Conservation (phyloP, 495 filamentous ascomycete species). For the Massariosphaeria phaeospora region DNA sequence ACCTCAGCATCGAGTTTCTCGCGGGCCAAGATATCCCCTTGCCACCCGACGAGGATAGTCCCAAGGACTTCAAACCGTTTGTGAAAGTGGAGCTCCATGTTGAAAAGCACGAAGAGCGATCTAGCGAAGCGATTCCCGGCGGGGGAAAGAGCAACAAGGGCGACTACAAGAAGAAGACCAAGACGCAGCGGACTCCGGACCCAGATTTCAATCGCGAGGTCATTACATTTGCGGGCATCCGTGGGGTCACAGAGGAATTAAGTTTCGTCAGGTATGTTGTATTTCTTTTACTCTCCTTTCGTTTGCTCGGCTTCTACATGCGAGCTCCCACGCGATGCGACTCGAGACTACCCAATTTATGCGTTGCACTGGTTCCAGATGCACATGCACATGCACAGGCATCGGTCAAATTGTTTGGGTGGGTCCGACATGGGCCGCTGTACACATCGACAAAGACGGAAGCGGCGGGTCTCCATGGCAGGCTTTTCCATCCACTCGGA, state of each 20-base stretch:
- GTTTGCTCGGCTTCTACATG: slow-evolving; percentile 6
- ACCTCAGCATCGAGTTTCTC: slow-evolving; percentile 51
- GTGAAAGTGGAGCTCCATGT: slow-evolving; percentile 79
- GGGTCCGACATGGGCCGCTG: too few relatives aligned
- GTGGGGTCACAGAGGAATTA: slow-evolving; percentile 68
- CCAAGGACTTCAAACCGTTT: slow-evolving; percentile 65
- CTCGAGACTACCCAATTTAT: too few relatives aligned
- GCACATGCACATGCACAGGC: too few relatives aligned
- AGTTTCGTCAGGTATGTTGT: slow-evolving; percentile 66
- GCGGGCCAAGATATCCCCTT: slow-evolving; percentile 56
- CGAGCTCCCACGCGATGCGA: too few relatives aligned
- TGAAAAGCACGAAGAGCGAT: slow-evolving; percentile 49
- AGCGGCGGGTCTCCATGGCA: too few relatives aligned
- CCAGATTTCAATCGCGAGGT: slow-evolving; percentile 67
- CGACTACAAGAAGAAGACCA: slow-evolving; percentile 68
- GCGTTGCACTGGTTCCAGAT: too few relatives aligned
- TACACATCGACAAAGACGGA: too few relatives aligned
- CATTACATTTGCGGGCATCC: slow-evolving; percentile 56
- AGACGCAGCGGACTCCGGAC: slow-evolving; percentile 54
- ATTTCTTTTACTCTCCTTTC: slow-evolving; percentile 18
- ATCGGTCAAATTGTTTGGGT: too few relatives aligned
- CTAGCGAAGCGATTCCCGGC: slow-evolving; percentile 43
- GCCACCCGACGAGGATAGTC: slow-evolving; percentile 50
- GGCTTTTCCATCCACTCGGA: too few relatives aligned
- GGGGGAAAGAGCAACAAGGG: slow-evolving; percentile 47